Conservation (phyloP, 305 asterid species). For the Fraxinus baroniana region DNA sequence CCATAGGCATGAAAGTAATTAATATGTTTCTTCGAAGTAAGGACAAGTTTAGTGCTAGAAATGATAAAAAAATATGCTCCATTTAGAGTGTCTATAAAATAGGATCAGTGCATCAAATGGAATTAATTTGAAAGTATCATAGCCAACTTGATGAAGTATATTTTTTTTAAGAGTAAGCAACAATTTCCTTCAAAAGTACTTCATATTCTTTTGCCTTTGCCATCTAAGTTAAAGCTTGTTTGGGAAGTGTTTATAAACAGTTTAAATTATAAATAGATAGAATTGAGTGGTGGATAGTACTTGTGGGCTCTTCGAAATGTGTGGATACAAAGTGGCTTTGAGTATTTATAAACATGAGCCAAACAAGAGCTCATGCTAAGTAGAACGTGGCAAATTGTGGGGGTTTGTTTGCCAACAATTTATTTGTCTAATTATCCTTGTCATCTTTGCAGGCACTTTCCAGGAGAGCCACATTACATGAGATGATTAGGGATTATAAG, state of each 20-base stretch:
- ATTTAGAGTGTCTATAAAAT: background rate
- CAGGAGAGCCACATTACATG: slow-evolving; percentile 86
- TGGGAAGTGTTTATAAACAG: background rate
- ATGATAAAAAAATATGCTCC: background rate
- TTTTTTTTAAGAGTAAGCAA: background rate
- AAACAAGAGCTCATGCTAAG: background rate
- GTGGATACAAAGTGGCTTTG: background rate
- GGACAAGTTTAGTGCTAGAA: background rate
- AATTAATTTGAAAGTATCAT: background rate
- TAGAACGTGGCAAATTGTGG: background rate
- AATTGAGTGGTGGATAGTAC: background rate
- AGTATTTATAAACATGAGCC: background rate
- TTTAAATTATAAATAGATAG: background rate
- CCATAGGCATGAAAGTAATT: background rate
- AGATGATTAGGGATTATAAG: slow-evolving; percentile 83
- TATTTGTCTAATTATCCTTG: background rate
- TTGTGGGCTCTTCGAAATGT: background rate
- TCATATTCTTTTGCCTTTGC: background rate
- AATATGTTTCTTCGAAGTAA: background rate
- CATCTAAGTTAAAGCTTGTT: background rate
- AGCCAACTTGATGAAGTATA: background rate
- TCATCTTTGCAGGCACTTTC: slow-evolving; percentile 69
- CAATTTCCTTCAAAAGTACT: background rate
- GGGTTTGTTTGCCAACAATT: background rate
- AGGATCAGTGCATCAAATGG: background rate